Evolutionary conservation across 2,329 filamentous ascomycete genomes (phyloP).

Genomic region (Pyrenophora tritici-repentis): DNA sequence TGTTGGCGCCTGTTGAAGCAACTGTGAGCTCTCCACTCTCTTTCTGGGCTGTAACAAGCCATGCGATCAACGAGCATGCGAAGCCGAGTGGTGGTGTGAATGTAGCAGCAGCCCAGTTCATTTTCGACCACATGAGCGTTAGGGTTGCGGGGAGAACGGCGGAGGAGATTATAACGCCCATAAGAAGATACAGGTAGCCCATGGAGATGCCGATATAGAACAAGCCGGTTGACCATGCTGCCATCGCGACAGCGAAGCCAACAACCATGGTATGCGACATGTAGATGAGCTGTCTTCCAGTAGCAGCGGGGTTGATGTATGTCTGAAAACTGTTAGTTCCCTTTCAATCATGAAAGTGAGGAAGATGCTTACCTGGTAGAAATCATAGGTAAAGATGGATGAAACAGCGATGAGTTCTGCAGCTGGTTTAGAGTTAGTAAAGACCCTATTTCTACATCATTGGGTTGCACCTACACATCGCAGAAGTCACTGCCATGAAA

Average conservation of each 20-base stretch:
- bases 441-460: too few relatives aligned
- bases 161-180: conserved; percentile 88
- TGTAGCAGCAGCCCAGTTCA: conserved; percentile 75
- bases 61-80: conserved; percentile 70
- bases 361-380: conserved; percentile 68
- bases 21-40: conserved; percentile 72
- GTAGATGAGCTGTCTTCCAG: conserved; percentile 76
- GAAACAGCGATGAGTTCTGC: conserved; percentile 86
- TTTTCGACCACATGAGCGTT: conserved; percentile 78
- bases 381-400: conserved; percentile 85
- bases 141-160: conserved; percentile 83
- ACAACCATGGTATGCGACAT: conserved; percentile 77
- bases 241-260: conserved; percentile 77
- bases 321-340: background rate
- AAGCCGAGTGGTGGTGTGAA: conserved; percentile 73
- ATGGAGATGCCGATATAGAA: conserved; percentile 70
- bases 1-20: conserved; percentile 76
- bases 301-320: conserved; percentile 79
- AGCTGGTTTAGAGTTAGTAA: too few relatives aligned
- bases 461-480: conserved; percentile 60
- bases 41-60: conserved; percentile 76
- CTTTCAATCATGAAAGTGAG: fast-evolving
- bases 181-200: conserved; percentile 87
- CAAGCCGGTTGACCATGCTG: conserved; percentile 75
- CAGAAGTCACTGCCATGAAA: conserved; percentile 89